phyloP scores from a whole-genome alignment of 148 eudicot genomes.

The Rhododendron simsii region DNA sequence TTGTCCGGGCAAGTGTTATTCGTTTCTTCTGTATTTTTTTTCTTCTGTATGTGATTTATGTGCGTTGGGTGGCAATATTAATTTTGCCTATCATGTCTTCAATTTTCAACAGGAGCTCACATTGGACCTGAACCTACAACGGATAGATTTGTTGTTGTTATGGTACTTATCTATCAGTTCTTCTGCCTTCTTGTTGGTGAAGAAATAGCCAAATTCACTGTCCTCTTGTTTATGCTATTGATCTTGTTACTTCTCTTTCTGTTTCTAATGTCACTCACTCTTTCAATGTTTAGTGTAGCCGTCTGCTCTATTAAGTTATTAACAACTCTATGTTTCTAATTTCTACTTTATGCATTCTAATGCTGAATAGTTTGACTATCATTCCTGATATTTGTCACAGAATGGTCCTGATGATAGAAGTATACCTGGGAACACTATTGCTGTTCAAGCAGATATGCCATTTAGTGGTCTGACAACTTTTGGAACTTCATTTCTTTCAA shows the following conservation, averaged over 20 bases:
- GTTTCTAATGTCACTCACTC: neutral
- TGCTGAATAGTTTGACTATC: neutral
- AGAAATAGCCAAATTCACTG: neutral
- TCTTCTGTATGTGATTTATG: neutral
- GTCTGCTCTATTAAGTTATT: neutral
- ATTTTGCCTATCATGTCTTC: neutral
- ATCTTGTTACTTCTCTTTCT: neutral
- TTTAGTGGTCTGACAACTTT: slow-evolving; percentile 80
- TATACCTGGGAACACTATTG: slow-evolving; percentile 94
- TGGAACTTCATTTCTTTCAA: slow-evolving; percentile 90
- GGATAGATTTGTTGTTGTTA: slow-evolving; percentile 92
- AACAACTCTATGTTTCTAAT: neutral
- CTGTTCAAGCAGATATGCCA: slow-evolving; percentile 99
- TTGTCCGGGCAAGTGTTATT: slow-evolving; percentile 60
- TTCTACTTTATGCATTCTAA: neutral
- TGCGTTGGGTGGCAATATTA: slow-evolving; percentile 3
- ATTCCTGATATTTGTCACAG: neutral
- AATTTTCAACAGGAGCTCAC: slow-evolving; percentile 73
- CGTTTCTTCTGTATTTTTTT: neutral
- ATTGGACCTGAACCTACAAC: slow-evolving; percentile 99
- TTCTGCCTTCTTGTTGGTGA: neutral
- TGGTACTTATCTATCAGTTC: slow-evolving; percentile 42
- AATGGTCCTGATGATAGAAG: slow-evolving; percentile 95
- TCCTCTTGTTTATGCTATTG: neutral
- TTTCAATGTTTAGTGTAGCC: neutral